Evolutionary conservation across 2,329 filamentous ascomycete genomes (phyloP).

Genomic region (Diaporthe vaccinii): DNA sequence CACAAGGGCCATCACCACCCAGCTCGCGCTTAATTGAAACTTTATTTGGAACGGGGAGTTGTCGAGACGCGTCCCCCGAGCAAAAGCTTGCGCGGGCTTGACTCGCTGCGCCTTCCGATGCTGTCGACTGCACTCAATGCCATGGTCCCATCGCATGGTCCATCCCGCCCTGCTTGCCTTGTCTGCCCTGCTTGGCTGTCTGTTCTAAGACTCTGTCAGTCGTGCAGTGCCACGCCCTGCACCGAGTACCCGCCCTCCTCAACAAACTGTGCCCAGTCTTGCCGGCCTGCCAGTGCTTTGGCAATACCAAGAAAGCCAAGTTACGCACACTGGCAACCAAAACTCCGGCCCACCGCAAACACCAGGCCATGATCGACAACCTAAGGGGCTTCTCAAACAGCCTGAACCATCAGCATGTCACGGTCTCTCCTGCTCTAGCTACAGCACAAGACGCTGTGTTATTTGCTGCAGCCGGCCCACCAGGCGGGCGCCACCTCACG

Average conservation of each 20-base stretch:
- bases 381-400: slow-evolving; percentile 17
- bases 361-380: slow-evolving; percentile 4
- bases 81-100: slow-evolving; percentile 18
- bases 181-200: neutral
- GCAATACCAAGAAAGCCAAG: slow-evolving; percentile 30
- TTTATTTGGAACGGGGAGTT: slow-evolving; percentile 11
- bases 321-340: neutral
- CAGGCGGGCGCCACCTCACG: neutral
- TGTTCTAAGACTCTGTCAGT: neutral
- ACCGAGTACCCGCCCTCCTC: neutral
- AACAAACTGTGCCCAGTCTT: neutral
- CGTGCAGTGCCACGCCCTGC: neutral
- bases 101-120: neutral
- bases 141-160: neutral
- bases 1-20: neutral
- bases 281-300: neutral
- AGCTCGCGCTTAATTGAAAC: slow-evolving; percentile 8
- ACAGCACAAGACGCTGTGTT: neutral
- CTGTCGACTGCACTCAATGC: neutral
- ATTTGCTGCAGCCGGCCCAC: slow-evolving; percentile 7
- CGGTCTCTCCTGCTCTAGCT: neutral
- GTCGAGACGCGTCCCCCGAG: slow-evolving; percentile 10
- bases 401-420: neutral
- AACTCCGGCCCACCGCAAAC: slow-evolving; percentile 4
- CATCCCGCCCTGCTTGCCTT: neutral